Conservation (phyloP, 1,284 basidiomycete genomes). For the Nidula niveotomentosa region DNA sequence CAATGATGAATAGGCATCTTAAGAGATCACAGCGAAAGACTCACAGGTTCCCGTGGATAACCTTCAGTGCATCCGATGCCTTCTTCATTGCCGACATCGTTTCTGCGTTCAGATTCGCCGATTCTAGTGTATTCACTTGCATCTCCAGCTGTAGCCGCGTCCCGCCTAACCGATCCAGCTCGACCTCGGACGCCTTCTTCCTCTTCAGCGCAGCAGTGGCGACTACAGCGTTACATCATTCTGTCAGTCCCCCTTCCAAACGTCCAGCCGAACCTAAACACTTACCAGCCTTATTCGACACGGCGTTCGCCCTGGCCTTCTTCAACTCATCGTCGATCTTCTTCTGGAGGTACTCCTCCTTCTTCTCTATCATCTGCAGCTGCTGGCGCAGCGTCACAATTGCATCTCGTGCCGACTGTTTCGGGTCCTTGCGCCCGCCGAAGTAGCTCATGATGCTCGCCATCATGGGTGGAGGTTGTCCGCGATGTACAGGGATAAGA, state of each 20-base stretch:
- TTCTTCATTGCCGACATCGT: slow-evolving; percentile 99
- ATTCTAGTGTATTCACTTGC: slow-evolving; percentile 97
- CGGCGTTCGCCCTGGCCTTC: slow-evolving; percentile 93
- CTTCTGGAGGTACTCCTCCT: slow-evolving; percentile 95
- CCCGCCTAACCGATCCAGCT: slow-evolving; percentile 87
- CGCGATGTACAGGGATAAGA: no score
- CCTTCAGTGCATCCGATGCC: slow-evolving; percentile 88
- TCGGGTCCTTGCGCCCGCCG: slow-evolving; percentile 75
- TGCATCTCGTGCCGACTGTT: slow-evolving; percentile 80
- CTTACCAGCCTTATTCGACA: slow-evolving; percentile 92
- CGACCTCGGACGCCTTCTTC: slow-evolving; percentile 91
- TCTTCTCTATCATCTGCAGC: slow-evolving; percentile 98
- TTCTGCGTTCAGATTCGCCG: slow-evolving; percentile 98
- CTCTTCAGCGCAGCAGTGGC: slow-evolving; percentile 91
- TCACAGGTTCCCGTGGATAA: slow-evolving; percentile 91
- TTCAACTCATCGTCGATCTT: slow-evolving; percentile 95
- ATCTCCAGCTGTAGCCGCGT: slow-evolving; percentile 93
- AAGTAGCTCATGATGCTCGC: slow-evolving; percentile 87
- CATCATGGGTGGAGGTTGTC: slow-evolving; percentile 55
- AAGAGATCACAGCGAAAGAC: slow-evolving; percentile 29
- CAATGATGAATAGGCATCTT: background rate
- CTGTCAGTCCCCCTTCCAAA: no score
- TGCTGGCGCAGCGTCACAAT: slow-evolving; percentile 88
- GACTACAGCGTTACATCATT: slow-evolving; percentile 37
- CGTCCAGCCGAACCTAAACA: background rate